phyloP scores from a whole-genome alignment of 2,329 filamentous ascomycete genomes.

The Botrytis deweyae region DNA sequence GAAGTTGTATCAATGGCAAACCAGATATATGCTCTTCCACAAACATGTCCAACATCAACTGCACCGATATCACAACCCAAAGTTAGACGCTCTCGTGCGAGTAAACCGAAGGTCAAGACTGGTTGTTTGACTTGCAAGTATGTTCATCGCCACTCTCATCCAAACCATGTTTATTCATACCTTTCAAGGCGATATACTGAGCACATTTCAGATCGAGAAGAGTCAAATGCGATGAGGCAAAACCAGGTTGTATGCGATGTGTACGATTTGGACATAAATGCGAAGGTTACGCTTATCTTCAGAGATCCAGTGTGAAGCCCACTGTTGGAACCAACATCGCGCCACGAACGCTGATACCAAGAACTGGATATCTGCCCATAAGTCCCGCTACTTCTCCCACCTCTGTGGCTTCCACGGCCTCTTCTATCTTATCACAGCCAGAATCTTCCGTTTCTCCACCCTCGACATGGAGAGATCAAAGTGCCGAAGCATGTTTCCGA shows the following conservation, averaged over 20 bases:
- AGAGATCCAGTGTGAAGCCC: background rate
- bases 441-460: slow-evolving; percentile 1
- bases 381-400: slow-evolving; percentile 6
- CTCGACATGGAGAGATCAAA: background rate
- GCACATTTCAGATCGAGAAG: slow-evolving; percentile 32
- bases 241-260: slow-evolving; percentile 37
- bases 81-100: slow-evolving; percentile 30
- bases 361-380: slow-evolving; percentile 8
- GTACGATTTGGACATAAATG: slow-evolving; percentile 37
- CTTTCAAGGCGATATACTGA: slow-evolving; percentile 4
- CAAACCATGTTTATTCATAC: background rate
- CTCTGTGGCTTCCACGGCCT: slow-evolving; percentile 11
- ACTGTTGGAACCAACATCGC: slow-evolving; percentile 6
- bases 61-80: slow-evolving; percentile 1
- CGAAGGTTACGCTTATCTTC: slow-evolving; percentile 36
- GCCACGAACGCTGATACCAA: slow-evolving; percentile 6
- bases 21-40: slow-evolving; percentile 6
- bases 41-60: background rate
- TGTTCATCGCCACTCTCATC: slow-evolving; percentile 20
- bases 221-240: slow-evolving; percentile 40
- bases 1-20: background rate
- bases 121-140: slow-evolving; percentile 40
- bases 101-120: slow-evolving; percentile 38
- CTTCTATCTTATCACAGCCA: slow-evolving; percentile 6
- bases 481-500: slow-evolving; percentile 10